Evolutionary conservation across 2,329 filamentous ascomycete genomes (phyloP).

Genomic region (Phyllosticta ampelicida): DNA sequence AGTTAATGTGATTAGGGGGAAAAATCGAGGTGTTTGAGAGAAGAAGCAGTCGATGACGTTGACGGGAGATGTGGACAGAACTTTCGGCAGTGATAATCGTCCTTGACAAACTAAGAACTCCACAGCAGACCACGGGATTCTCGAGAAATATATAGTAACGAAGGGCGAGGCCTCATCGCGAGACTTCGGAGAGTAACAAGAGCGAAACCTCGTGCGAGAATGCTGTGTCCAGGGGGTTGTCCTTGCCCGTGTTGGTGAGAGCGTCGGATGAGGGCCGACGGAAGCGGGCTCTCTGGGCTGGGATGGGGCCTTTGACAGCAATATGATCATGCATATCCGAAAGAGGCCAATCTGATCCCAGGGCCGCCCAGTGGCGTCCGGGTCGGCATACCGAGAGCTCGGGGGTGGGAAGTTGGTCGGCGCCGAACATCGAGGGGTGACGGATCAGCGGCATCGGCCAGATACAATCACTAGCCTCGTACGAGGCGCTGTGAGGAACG

Average conservation of each 20-base stretch:
- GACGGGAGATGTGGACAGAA: neutral
- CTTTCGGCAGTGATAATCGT: neutral
- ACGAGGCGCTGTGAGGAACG: neutral
- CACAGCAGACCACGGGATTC: neutral
- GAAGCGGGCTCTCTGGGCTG: neutral
- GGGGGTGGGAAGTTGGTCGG: neutral
- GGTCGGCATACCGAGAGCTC: neutral
- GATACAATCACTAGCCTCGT: no score
- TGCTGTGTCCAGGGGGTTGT: neutral
- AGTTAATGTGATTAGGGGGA: neutral
- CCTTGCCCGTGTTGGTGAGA: neutral
- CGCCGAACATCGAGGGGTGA: neutral
- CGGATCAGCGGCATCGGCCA: neutral
- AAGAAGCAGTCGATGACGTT: neutral
- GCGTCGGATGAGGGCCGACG: conserved; percentile 9
- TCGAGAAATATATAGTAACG: neutral
- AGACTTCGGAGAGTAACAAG: neutral
- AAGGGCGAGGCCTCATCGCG: neutral
- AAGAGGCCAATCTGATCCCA: neutral
- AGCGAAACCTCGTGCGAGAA: conserved; percentile 2
- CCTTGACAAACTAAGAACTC: neutral
- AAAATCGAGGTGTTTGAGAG: neutral
- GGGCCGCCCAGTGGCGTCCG: neutral
- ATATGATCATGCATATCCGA: neutral
- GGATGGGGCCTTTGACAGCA: neutral